phyloP scores from a whole-genome alignment of 2,329 filamentous ascomycete species.

The Alternaria ventricosa region DNA sequence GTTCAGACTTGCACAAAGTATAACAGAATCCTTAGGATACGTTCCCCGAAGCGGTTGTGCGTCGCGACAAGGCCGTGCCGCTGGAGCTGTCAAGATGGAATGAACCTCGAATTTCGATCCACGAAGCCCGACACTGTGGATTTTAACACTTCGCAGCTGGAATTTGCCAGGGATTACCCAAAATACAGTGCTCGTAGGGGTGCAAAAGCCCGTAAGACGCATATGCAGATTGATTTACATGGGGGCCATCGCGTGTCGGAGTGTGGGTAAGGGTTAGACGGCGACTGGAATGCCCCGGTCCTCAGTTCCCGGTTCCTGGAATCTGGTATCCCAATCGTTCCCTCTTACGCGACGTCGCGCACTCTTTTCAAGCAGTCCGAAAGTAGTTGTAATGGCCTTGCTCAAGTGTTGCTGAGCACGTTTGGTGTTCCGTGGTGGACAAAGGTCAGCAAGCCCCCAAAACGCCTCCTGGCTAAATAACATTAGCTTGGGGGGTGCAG shows the following conservation, averaged over 20 bases:
- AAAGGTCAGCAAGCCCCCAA: background rate
- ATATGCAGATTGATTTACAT: background rate
- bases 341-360: background rate
- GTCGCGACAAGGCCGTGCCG: background rate
- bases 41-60: background rate
- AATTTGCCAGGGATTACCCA: background rate
- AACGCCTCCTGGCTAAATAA: background rate
- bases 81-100: background rate
- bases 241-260: slow-evolving; percentile 1
- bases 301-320: background rate
- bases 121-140: background rate
- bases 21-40: background rate
- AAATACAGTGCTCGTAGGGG: background rate
- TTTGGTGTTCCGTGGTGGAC: background rate
- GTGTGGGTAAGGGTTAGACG: background rate
- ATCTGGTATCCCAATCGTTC: background rate
- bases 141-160: background rate
- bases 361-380: background rate
- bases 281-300: background rate
- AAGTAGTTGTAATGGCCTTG: background rate
- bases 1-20: background rate
- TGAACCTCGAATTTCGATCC: background rate
- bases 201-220: background rate
- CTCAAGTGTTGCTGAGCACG: background rate
- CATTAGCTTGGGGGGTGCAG: background rate